These are phyloP conservation scores for Chlorella vulgaris DNA, from an alignment of 139 green algal species.

Conservation along the genomic window DNA sequence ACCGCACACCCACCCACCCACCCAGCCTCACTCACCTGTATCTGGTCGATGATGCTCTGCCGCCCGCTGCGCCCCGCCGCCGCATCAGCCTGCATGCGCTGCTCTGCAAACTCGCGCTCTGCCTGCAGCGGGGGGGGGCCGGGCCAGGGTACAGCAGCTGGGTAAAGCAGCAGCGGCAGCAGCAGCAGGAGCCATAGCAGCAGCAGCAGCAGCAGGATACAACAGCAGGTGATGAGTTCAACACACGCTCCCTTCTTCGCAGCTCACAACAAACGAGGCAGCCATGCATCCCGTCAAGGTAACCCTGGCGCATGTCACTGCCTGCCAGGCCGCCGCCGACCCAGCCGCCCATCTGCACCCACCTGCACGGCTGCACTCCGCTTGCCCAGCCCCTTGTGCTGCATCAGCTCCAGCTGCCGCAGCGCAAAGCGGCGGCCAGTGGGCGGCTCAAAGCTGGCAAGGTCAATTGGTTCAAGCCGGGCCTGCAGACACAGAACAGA, in stretches of 20 bases:
- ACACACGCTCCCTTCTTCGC: no score
- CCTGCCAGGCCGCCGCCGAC: no score
- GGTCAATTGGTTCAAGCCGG: slow-evolving; percentile 40
- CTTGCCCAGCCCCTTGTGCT: not conserved
- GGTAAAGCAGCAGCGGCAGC: no score
- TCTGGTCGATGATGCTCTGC: slow-evolving; percentile 8
- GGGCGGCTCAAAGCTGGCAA: slow-evolving; percentile 36
- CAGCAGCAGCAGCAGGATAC: no score
- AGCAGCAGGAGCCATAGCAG: no score
- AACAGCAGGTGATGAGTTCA: no score
- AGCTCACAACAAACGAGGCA: no score
- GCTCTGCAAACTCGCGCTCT: slow-evolving; percentile 24
- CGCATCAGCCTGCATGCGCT: not conserved
- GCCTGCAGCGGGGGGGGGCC: no score
- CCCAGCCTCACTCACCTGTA: no score
- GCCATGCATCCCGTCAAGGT: no score
- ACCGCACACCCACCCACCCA: not conserved
- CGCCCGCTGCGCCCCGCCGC: not conserved
- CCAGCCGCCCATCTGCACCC: not conserved
- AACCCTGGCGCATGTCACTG: no score
- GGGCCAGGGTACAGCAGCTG: no score
- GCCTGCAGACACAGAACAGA: not conserved
- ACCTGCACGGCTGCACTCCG: not conserved
- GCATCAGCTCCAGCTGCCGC: slow-evolving; percentile 43
- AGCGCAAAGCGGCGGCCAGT: slow-evolving; percentile 35